These are phyloP conservation scores for Beauveria medogensis DNA, from an alignment of 2,329 filamentous ascomycete species.

Conservation along the genomic window DNA sequence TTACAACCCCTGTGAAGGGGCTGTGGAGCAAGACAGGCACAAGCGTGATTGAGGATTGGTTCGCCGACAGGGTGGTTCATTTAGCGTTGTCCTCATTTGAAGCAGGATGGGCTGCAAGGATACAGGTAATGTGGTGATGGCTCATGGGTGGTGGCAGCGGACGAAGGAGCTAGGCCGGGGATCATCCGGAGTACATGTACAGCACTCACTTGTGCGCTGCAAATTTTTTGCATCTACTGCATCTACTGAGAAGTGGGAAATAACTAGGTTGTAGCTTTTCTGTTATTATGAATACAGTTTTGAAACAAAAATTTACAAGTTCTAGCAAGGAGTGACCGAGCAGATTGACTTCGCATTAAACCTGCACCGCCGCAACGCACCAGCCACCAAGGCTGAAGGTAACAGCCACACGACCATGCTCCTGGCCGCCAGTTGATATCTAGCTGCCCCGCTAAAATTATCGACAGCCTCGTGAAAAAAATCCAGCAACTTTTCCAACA, in stretches of 20 bases:
- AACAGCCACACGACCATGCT: constrained; percentile 1
- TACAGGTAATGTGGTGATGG: no score
- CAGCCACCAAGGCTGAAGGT: constrained; percentile 14
- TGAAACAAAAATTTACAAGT: no score
- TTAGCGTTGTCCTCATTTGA: not conserved
- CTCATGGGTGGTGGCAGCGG: no score
- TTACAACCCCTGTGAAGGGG: not conserved
- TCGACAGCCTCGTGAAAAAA: constrained; percentile 18
- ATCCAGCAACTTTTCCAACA: constrained; percentile 9
- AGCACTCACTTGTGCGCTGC: not conserved
- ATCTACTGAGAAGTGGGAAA: no score
- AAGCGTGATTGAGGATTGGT: not conserved
- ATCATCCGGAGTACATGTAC: not conserved
- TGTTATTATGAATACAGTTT: no score
- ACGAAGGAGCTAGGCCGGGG: not conserved
- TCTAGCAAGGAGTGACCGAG: no score
- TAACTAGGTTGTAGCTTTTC: no score
- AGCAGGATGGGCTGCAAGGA: no score
- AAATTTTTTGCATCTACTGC: not conserved
- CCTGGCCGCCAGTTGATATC: no score
- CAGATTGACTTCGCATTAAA: not conserved
- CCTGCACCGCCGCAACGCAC: not conserved
- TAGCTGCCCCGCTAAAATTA: constrained; percentile 19
- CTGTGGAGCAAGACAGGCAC: not conserved
- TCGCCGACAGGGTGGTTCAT: not conserved